Percentiles rank a stretch among this genome's conserved stretches.
These are phyloP conservation scores for Stachybotrys chlorohalonatus DNA, from an alignment of 2,329 filamentous ascomycete species.

Conservation along the genomic window DNA sequence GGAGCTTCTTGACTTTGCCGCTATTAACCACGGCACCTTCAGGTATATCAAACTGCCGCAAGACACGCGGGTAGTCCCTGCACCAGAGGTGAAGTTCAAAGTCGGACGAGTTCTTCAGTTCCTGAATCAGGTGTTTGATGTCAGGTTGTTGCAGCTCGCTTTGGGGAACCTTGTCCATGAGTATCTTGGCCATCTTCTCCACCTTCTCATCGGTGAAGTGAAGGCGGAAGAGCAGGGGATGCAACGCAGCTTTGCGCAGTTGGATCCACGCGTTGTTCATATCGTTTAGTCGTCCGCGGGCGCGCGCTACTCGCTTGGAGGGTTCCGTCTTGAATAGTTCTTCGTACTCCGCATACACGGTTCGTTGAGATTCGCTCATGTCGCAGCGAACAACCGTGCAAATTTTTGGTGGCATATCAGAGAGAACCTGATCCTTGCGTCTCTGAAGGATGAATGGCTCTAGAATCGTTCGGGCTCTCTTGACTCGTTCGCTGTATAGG, in stretches of 20 bases:
- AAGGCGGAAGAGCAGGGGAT: conserved; percentile 78
- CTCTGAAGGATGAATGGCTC: conserved; percentile 90
- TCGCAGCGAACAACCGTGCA: conserved; percentile 73
- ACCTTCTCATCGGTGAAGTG: conserved; percentile 70
- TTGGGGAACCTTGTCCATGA: conserved; percentile 59
- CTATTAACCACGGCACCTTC: conserved; percentile 48
- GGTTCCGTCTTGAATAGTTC: conserved; percentile 56
- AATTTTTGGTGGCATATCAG: conserved; percentile 71
- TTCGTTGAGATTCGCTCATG: conserved; percentile 62
- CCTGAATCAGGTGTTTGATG: conserved; percentile 42
- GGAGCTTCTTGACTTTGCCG: conserved; percentile 78
- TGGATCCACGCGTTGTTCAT: conserved; percentile 76
- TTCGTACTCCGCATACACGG: conserved; percentile 60
- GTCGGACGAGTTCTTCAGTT: conserved; percentile 51
- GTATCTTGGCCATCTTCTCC: conserved; percentile 65
- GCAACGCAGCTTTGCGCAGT: conserved; percentile 83
- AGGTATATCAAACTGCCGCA: conserved; percentile 44
- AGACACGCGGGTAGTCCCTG: conserved; percentile 44
- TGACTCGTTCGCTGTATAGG: conserved; percentile 78
- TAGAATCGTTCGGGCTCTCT: conserved; percentile 81
- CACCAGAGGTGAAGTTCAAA: conserved; percentile 61
- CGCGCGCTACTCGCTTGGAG: conserved; percentile 41
- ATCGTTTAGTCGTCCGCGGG: conserved; percentile 38
- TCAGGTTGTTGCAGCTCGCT: conserved; percentile 43
- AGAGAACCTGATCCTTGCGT: conserved; percentile 87